Evolutionary conservation across 495 filamentous ascomycete species (phyloP).

Genomic region (Neurospora sp.): DNA sequence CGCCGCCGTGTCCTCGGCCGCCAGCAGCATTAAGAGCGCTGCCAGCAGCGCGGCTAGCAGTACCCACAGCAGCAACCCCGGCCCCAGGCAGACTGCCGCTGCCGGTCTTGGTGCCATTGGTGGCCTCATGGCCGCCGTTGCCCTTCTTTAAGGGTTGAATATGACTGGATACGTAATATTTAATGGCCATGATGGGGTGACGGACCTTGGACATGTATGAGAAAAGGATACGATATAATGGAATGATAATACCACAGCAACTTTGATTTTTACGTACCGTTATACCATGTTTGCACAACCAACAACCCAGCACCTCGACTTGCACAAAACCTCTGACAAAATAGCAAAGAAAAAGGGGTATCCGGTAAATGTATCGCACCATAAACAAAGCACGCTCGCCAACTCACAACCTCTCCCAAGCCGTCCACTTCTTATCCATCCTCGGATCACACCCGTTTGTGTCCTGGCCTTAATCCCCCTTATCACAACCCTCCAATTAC

Average conservation of each 20-base stretch:
- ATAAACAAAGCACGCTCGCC: neutral
- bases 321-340: neutral
- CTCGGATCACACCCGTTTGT: neutral
- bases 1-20: neutral
- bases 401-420: neutral
- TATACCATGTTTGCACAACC: neutral
- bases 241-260: neutral
- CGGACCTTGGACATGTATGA: neutral
- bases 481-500: neutral
- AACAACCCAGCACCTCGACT: neutral
- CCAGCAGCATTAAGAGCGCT: slow-evolving; percentile 2
- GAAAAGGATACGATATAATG: neutral
- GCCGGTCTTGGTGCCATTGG: slow-evolving; percentile 23
- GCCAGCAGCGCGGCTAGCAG: neutral
- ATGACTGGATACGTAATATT: neutral
- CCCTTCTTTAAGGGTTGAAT: slow-evolving; percentile 14
- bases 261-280: neutral
- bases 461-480: neutral
- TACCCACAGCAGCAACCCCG: slow-evolving; percentile 10
- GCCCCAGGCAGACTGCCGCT: slow-evolving; percentile 17
- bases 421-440: neutral
- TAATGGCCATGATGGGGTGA: neutral
- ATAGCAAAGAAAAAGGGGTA: neutral
- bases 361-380: neutral
- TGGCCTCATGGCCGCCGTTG: slow-evolving; percentile 21